Base-by-base conservation (phyloP, 257 asterid genomes). In the Schizonepeta tenuifolia region DNA sequence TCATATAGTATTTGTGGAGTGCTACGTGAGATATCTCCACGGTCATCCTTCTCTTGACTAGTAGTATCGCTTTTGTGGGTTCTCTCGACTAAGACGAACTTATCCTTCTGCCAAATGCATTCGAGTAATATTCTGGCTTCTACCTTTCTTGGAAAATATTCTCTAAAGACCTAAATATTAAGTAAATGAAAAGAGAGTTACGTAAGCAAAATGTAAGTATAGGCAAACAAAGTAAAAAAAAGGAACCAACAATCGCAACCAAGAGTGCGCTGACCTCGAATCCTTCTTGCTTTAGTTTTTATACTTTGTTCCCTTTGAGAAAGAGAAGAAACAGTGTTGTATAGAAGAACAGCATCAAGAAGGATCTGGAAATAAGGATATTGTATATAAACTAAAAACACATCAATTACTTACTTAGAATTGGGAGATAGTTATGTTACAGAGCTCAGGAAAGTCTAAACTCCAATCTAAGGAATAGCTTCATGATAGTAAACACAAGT, bases 101-200 rank as follows among this genome's bases (percentile, higher is more conserved):
- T 90, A 82, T 92, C 97, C 17, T 76, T 79, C 77, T 87, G 83
- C 97, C 97, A 87, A 65, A 77, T 40, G 77, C 98, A 90, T 70
- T 88, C 89, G 14, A 92, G 82, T 61, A 77, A 67, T 73, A 75
- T 54, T 54, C 65, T 53, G 53, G 71, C 81, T 63, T 82, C 86
- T 77, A 80, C 88, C 71, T 87, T 93, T 50, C 18, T 73, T 3
- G 98, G 98, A 83, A 84, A 86, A 80, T 85, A 90, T 78, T 95
- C 98, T 77, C 94, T 85, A 40, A 86, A 92, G 15, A 85, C 91
- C 99, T 91, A 88, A 68, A 71, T 49, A 13, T 66, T 54, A 43
- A 61, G 61, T 20, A 54, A 73, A 79, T 43, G n/a, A 13, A 50
- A 72, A 73, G 67, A 35, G 59, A 63, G 60, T 49, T 65, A 67